Base-by-base conservation (phyloP, 805 yeast species). In the Lipomyces oligophaga region DNA sequence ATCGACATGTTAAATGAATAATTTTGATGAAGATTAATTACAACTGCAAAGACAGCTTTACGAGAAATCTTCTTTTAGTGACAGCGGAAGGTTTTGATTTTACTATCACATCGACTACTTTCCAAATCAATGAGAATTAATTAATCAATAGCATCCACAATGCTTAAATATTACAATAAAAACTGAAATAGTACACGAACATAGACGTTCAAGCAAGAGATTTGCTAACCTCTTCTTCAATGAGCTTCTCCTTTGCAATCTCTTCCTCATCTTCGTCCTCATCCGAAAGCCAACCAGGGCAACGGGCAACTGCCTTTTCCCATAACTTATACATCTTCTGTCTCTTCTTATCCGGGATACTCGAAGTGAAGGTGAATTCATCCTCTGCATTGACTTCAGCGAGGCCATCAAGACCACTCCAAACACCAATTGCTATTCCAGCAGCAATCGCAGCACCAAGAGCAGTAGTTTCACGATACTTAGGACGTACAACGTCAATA, bases 391-490 rank as follows among this genome's bases (percentile, higher is more conserved):
- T 58, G 41, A 47, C 46, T 19, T 45, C 36, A 38, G 49, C 71
- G 35, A 85, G 83, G 49, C 88, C 96, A 42, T 77, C 81, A 52
- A 88, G 69, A 57, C 79, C 77, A 46, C 73, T 73, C 96, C 96
- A 89, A 38, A 87, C 65, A 35, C 72, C 68, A 47, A 85, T 75
- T 11, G 79, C 79, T 60, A 88, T 70, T 10, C 96, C 96, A 2
- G 97, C 95, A 24, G 96, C 96, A 57, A 90, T 84, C 3, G 97
- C 96, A 5, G 96, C 95, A 24, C 97, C 97, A 53, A 89, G 74
- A 0, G 97, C 96, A 4, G 97, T 89, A 63, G 96, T 87, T 67
- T 89, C 97, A 28, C 86, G 72, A 64, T 82, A 84, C 26, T 79
- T 76, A 1, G 96, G 88, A 59, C 96, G 75, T 58, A 78, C 77